Conservation (phyloP, 2,329 filamentous ascomycete genomes). For the Trichoderma cornu-damae region DNA sequence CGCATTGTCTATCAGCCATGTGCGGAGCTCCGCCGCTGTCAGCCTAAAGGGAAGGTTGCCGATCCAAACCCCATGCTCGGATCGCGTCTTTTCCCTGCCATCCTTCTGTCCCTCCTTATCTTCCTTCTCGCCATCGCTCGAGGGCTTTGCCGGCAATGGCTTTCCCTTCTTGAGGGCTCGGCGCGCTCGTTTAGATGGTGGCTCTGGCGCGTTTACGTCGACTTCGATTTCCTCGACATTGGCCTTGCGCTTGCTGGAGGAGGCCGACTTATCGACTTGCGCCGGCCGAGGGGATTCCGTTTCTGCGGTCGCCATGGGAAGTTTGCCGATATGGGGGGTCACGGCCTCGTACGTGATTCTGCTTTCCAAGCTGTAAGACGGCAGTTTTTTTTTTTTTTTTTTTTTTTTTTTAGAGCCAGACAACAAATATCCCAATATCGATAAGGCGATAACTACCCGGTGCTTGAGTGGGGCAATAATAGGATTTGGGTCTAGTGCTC, state of each 20-base stretch:
- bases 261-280: constrained; percentile 19
- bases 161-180: constrained; percentile 85
- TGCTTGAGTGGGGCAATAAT: neutral
- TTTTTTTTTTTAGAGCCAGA: constrained; percentile 1
- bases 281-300: constrained; percentile 8
- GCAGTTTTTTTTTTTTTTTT: constrained; percentile 20
- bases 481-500: neutral
- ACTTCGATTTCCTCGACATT: constrained; percentile 74
- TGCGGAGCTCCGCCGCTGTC: constrained; percentile 67
- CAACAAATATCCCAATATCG: neutral
- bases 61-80: constrained; percentile 87
- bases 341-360: neutral
- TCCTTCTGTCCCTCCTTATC: constrained; percentile 37
- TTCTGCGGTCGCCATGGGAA: constrained; percentile 20
- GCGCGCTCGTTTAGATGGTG: constrained; percentile 88
- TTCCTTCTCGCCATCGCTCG: constrained; percentile 34
- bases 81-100: constrained; percentile 53
- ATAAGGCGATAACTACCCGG: constrained; percentile 19
- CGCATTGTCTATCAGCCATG: constrained; percentile 71
- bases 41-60: constrained; percentile 86
- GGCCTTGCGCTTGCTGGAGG: constrained; percentile 61
- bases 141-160: constrained; percentile 42
- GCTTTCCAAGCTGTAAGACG: neutral
- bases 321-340: neutral
- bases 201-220: constrained; percentile 82